Base-by-base conservation (phyloP, 176 grass and related monocot species). In the Cocos nucifera region DNA sequence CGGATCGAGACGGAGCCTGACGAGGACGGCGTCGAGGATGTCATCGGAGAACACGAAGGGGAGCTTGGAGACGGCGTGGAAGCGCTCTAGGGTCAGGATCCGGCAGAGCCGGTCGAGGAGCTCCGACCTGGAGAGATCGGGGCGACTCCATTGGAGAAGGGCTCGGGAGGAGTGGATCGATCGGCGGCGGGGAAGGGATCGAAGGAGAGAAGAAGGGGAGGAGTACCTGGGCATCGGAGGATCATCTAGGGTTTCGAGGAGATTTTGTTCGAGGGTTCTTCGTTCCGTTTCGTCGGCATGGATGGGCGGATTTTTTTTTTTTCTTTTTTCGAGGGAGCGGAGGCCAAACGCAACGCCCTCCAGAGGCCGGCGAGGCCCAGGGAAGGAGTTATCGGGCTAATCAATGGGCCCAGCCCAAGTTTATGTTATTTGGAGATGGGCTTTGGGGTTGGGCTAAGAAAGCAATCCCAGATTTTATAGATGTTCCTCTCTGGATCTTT, bases 71-170 rank as follows among this genome's bases (percentile, higher is more conserved):
- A 75, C 69, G 35, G 83, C 77, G 62, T 78, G 56, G 54, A 90
- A 90, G 61, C 91, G 86, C 61, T 90, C 80, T 29, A 90, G 86
- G 7, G 79, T 82, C 49, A 95, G 80, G 39, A 95, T 86, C 14
- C 91, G 86, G 58, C 83, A 84, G 56, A 95, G 83, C 25, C 79
- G 80, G 54, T 80, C 83, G 4, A 95, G 58, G 55, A 89, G 62
- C n/a, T 68, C 65, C 19, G 65, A 21, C 28, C 53, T 35, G 10
- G 18, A 4, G 52, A 68, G 17, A 53, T 53, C 23, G 18, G 28
- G 6, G 67, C 72, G 14, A 49, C 15, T 59, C 14, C 54, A 23
- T 44, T 26, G 22, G 50, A 19, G n/a, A 3, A 56, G 18, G 32
- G 50, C 17, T 50, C 65, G 21, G 61, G 70, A 44, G 58, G 58